phyloP scores from a whole-genome alignment of 2,329 filamentous ascomycete species.

The Hirsutella thompsonii region DNA sequence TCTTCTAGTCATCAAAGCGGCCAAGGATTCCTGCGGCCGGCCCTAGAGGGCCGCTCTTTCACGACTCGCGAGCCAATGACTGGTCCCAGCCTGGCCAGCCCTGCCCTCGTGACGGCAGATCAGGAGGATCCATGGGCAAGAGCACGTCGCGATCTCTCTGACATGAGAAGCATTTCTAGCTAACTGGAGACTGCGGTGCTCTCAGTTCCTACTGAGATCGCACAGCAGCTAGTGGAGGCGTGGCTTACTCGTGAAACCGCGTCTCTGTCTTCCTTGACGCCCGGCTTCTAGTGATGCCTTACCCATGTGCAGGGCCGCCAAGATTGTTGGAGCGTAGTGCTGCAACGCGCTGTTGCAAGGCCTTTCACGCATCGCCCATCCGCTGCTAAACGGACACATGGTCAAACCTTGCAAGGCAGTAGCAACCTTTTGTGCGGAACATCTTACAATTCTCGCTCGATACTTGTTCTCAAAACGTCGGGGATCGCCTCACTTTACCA shows the following conservation, averaged over 20 bases:
- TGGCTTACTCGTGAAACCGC: neutral
- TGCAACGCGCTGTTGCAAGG: neutral
- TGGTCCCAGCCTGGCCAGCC: constrained; percentile 45
- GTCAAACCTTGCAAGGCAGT: too few species aligned
- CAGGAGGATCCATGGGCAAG: constrained; percentile 34
- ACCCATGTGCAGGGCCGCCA: too few species aligned
- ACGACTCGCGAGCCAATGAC: constrained; percentile 53
- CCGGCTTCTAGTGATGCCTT: too few species aligned
- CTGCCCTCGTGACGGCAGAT: constrained; percentile 37
- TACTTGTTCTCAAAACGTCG: too few species aligned
- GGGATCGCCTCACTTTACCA: too few species aligned
- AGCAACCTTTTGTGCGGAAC: too few species aligned
- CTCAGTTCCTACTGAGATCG: constrained; percentile 17
- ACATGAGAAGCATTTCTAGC: constrained; percentile 24
- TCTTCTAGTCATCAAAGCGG: constrained; percentile 25
- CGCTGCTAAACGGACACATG: too few species aligned
- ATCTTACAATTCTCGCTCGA: too few species aligned
- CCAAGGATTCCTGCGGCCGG: constrained; percentile 23
- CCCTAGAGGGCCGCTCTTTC: constrained; percentile 46
- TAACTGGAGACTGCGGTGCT: constrained; percentile 10
- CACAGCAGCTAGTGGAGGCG: constrained; percentile 9
- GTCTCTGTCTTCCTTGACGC: neutral
- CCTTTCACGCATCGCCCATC: neutral
- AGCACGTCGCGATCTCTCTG: constrained; percentile 31
- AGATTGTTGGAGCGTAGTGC: neutral